phyloP scores from a whole-genome alignment of 2,329 filamentous ascomycete genomes.

The Colletotrichum lindemuthianum region DNA sequence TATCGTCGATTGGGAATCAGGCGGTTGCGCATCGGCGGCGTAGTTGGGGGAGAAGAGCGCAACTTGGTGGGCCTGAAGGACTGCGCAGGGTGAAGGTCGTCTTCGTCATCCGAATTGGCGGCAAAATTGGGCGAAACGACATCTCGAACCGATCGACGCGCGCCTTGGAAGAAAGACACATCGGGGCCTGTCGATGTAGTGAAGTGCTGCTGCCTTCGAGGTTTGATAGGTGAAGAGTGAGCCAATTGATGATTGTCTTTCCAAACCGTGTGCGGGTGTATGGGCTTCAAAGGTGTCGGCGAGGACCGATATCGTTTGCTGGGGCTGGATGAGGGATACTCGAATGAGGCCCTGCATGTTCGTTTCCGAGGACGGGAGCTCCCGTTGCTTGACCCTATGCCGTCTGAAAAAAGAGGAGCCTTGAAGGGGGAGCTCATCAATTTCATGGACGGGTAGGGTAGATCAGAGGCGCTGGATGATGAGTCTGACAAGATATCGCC shows the following conservation, averaged over 20 bases:
- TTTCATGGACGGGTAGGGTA: slow-evolving; percentile 72
- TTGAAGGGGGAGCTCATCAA: slow-evolving; percentile 89
- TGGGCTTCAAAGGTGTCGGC: slow-evolving; percentile 68
- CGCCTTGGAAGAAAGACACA: slow-evolving; percentile 81
- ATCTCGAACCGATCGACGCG: slow-evolving; percentile 73
- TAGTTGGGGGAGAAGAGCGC: slow-evolving; percentile 84
- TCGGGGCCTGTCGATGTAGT: slow-evolving; percentile 76
- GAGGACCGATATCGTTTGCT: slow-evolving; percentile 78
- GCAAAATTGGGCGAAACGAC: slow-evolving; percentile 69
- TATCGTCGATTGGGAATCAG: slow-evolving; percentile 57
- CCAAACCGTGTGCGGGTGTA: slow-evolving; percentile 71
- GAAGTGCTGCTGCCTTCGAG: slow-evolving; percentile 78
- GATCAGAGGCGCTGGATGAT: slow-evolving; percentile 84
- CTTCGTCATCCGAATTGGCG: slow-evolving; percentile 80
- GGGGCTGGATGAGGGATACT: slow-evolving; percentile 64
- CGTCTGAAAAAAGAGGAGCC: slow-evolving; percentile 85
- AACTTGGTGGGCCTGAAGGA: slow-evolving; percentile 74
- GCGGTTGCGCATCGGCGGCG: slow-evolving; percentile 75
- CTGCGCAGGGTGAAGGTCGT: slow-evolving; percentile 80
- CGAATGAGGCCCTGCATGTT: slow-evolving; percentile 69
- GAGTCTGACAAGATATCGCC: slow-evolving; percentile 87
- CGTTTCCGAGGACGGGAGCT: slow-evolving; percentile 74
- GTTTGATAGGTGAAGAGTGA: slow-evolving; percentile 88
- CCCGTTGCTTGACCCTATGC: slow-evolving; percentile 75
- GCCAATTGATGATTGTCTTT: slow-evolving; percentile 80